Percentiles rank a stretch among this genome's conserved stretches.
Evolutionary conservation across 2,329 filamentous ascomycete species (phyloP).

Genomic region (Nannizzia gypsea): DNA sequence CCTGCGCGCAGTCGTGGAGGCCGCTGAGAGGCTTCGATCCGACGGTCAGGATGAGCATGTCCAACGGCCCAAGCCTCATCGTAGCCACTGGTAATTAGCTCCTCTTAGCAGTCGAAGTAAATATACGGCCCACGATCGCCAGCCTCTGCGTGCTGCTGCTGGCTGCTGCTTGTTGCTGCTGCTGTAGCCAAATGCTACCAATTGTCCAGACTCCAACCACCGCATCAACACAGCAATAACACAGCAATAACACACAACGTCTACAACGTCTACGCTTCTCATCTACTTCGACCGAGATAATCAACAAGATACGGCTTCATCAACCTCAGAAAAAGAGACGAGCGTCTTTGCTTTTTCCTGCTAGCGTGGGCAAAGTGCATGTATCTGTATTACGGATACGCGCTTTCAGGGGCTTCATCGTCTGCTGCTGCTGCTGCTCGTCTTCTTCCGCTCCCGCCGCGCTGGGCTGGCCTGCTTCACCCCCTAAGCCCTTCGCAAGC

Average conservation of each 20-base stretch:
- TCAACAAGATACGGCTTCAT: no score
- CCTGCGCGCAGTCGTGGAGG: not conserved
- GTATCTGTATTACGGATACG: constrained; percentile 6
- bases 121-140: not conserved
- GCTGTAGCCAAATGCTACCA: no score
- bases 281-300: no score
- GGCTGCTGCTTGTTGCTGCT: no score
- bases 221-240: not conserved
- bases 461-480: constrained; percentile 29
- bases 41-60: not conserved
- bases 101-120: not conserved
- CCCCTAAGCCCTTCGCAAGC: constrained; percentile 20
- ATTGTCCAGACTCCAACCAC: no score
- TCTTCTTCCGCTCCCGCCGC: constrained; percentile 22
- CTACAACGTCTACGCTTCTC: no score
- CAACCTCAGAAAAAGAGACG: not conserved
- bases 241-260: not conserved
- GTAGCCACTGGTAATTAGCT: constrained; percentile 1
- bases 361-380: constrained; percentile 1
- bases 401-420: constrained; percentile 6
- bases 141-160: not conserved
- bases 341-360: not conserved
- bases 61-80: constrained; percentile 3
- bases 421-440: not conserved
- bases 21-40: constrained; percentile 2